Base-by-base conservation (phyloP, 257 asterid genomes). In the Ophiorrhiza pumila region DNA sequence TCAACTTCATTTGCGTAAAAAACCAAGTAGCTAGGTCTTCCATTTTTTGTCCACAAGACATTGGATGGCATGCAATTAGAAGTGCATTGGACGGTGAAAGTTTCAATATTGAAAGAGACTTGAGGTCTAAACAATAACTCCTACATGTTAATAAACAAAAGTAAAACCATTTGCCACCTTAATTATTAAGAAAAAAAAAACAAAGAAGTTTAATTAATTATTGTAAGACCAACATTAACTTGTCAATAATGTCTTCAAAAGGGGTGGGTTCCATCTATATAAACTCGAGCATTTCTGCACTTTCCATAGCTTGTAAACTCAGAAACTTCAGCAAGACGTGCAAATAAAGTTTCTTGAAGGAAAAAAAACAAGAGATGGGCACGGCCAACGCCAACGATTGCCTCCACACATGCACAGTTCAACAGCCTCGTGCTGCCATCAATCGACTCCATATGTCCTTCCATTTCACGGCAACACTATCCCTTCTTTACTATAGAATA, bases 361-460 rank as follows among this genome's bases (percentile, higher is more conserved):
- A 4, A 14, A 45, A 41, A 25, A 3, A 10, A 14, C 4, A 43
- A 27, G 0, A 4, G 25, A 9, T 3, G 31, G 27, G 45, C 2
- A 15, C 22, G 56, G 65, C 62, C 68, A 63, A 59, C 52, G 80
- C 49, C 32, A 45, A 47, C 47, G 39, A 81, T 27, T 55, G 72
- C 64, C 96, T 89, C 65, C 83, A 82, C 79, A 85, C 89, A 10
- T 76, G 91, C 82, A 86, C 89, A n/a, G 80, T 87, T 64, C 94
- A 89, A 60, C 84, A 83, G 71, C 84, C 89, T 1, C 90, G 90
- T 6, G 87, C 92, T 72, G 55, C 79, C 73, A 53, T 85, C 42
- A 76, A 83, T 75, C 83, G 94, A 77, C 79, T 87, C 74, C 97
- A 91, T 76, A 81, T 81, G 80, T 80, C 78, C 74, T 39, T 89